Percentiles rank a stretch among this genome's conserved stretches.
Conservation (phyloP, 2,329 filamentous ascomycete genomes). For the Microcyclosporella mali region DNA sequence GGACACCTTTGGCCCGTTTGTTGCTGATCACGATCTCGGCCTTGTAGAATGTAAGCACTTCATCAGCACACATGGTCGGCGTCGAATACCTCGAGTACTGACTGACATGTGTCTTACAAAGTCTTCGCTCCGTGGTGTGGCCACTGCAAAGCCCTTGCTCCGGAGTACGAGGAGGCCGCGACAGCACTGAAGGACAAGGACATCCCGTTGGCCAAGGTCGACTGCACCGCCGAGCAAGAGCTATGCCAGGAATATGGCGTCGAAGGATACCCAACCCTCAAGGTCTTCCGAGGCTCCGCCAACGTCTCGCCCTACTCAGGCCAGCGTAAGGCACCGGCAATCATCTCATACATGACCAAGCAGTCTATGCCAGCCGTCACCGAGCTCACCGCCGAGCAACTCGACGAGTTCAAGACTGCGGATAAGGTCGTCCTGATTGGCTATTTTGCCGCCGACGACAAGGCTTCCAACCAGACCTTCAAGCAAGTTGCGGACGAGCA, state of each 20-base stretch:
- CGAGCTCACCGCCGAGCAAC: conserved; percentile 63
- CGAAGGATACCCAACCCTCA: conserved; percentile 96
- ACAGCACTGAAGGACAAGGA: conserved; percentile 81
- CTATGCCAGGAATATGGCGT: conserved; percentile 87
- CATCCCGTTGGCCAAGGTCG: conserved; percentile 78
- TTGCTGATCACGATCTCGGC: conserved; percentile 79
- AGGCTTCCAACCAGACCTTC: conserved; percentile 83
- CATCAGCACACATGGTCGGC: not conserved
- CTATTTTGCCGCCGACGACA: conserved; percentile 74
- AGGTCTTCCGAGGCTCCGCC: conserved; percentile 91
- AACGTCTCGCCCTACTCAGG: conserved; percentile 78
- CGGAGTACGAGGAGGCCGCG: conserved; percentile 83
- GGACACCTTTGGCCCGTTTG: conserved; percentile 80
- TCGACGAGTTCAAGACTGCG: conserved; percentile 94
- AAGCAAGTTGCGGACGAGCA: conserved; percentile 65
- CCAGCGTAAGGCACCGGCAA: conserved; percentile 75
- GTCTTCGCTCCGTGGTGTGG: conserved; percentile 96
- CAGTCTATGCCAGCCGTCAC: conserved; percentile 93
- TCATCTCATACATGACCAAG: conserved; percentile 92
- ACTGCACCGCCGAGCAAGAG: conserved; percentile 91
- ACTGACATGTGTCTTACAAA: conserved; percentile 29
- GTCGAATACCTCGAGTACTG: conserved; percentile 1
- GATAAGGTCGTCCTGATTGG: conserved; percentile 94
- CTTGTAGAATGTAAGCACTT: conserved; percentile 77
- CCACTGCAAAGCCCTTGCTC: conserved; percentile 96